Evolutionary conservation across 371 early-diverging fungal genomes (phyloP), one percentile per base, ranked within the genome.

Genomic region (Rhizomucor pusillus): DNA sequence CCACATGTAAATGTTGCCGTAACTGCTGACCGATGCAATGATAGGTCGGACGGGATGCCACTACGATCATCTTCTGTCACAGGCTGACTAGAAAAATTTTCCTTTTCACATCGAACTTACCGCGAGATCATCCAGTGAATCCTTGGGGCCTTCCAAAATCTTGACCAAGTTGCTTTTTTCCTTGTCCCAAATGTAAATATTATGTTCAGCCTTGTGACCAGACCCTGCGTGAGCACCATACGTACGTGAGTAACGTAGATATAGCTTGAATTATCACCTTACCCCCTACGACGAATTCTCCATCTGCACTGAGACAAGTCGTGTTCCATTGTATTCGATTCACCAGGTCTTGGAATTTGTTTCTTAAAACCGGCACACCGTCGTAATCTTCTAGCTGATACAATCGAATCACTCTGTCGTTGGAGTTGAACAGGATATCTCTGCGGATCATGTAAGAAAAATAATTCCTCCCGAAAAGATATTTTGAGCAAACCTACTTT

Each of bases 181-280:
- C 52, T 84, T 87, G 62, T 95, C 92, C 97, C 97, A 97, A 41
- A 95, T 86, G 63, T 89, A 95, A 29, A 96, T 91, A 52, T 91
- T 91, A 63, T 97, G 95, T 39, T 86, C 85, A 14, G 90, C 87
- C 62, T 86, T 88, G 51, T 88, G 88, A 7, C 85, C 88, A 12
- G 90, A 89, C 5, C 87, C 89, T 68, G 5, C 14, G 19, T 14
- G 19, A 7, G 13, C 44, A n/a, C n/a, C n/a, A n/a, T n/a, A n/a
- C n/a, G n/a, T n/a, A n/a, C n/a, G n/a, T n/a, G n/a, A n/a, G n/a
- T n/a, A n/a, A n/a, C n/a, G n/a, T n/a, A n/a, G n/a, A n/a, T n/a
- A n/a, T n/a, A 46, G 23, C 11, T 34, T 40, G 10, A 23, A 18
- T 43, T 5, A 39, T 24, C 10, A 14, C 24, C 47, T 60, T 50